phyloP scores from a whole-genome alignment of 768 basidiomycete genomes.

The Boletus fagicola region DNA sequence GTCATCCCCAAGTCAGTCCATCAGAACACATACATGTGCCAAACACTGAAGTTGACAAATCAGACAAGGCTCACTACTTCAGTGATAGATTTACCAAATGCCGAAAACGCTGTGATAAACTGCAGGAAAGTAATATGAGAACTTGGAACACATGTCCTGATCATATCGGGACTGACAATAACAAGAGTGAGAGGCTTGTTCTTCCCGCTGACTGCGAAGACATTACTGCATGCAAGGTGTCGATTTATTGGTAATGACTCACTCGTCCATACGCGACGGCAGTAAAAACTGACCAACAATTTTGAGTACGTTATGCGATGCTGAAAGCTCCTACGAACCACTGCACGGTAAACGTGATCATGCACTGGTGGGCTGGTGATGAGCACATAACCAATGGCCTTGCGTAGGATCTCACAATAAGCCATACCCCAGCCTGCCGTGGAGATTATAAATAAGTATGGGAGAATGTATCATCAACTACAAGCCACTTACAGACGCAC shows the following conservation, averaged over 20 bases:
- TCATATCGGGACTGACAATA: conserved; percentile 8
- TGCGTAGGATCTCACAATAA: neutral
- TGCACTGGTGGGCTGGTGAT: neutral
- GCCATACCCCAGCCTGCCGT: neutral
- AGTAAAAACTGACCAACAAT: conserved; percentile 13
- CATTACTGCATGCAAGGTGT: neutral
- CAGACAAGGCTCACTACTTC: neutral
- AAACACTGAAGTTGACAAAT: conserved; percentile 2
- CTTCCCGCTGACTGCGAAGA: conserved; percentile 14
- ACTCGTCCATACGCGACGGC: conserved; percentile 17
- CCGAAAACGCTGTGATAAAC: neutral
- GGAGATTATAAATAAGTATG: neutral
- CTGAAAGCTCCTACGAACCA: conserved; percentile 1
- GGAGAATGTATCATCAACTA: neutral
- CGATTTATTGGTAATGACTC: neutral
- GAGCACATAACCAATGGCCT: neutral
- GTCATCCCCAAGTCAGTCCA: neutral
- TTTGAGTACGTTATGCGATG: too few species aligned
- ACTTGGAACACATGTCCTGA: neutral
- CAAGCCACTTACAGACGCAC: conserved; percentile 2
- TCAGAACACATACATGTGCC: conserved; percentile 5
- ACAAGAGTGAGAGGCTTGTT: conserved; percentile 11
- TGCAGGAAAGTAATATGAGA: conserved; percentile 1
- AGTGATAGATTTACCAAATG: conserved; percentile 1
- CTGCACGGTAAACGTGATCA: conserved; percentile 1